phyloP scores from a whole-genome alignment of 169 alveolate species.

The Amoebophrya sp. region DNA sequence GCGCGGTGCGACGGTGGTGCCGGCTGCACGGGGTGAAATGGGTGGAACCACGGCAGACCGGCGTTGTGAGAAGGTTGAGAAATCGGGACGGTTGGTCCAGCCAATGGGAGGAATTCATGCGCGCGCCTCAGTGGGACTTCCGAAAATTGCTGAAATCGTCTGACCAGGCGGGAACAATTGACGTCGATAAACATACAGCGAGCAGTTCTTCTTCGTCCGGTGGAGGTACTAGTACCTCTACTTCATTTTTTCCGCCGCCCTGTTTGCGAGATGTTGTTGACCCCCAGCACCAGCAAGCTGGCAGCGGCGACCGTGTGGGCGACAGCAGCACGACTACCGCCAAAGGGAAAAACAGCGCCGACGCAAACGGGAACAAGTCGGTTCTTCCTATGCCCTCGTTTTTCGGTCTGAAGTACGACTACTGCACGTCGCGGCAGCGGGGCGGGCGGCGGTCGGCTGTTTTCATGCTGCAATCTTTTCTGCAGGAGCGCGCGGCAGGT shows the following conservation, averaged over 20 bases:
- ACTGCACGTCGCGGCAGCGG: neutral
- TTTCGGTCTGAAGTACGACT: neutral
- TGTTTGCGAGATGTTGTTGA: too few species aligned
- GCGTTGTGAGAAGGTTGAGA: neutral
- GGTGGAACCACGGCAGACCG: neutral
- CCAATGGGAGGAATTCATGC: neutral
- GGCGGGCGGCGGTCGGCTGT: neutral
- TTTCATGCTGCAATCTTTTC: neutral
- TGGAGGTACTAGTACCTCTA: too few species aligned
- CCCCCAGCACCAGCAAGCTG: too few species aligned
- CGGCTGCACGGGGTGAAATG: neutral
- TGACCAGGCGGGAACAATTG: too few species aligned
- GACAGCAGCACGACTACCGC: too few species aligned
- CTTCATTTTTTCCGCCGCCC: too few species aligned
- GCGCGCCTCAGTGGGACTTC: neutral
- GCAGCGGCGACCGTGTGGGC: too few species aligned
- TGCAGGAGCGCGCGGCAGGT: neutral
- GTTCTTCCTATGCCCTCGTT: neutral
- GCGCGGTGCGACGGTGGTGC: neutral
- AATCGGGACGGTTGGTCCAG: neutral
- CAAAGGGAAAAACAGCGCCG: too few species aligned
- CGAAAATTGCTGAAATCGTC: too few species aligned
- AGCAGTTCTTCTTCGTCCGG: too few species aligned
- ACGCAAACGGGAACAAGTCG: too few species aligned
- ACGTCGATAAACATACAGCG: too few species aligned